Base-by-base conservation (phyloP, 495 filamentous ascomycete species). In the Chaetomium cochliodes region DNA sequence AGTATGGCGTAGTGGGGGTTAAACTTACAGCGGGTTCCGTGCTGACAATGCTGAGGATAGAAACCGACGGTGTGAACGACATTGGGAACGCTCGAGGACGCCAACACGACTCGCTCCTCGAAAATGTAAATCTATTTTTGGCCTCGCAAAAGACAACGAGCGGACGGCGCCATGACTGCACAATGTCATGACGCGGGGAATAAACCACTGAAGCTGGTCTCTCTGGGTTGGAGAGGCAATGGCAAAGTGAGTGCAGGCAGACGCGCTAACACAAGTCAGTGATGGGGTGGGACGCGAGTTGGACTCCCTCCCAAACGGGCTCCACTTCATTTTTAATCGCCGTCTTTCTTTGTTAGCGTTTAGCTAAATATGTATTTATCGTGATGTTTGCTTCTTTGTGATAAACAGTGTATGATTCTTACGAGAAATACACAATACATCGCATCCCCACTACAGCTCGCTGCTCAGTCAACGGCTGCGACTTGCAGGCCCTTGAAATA, bases 161-260 rank as follows among this genome's bases (percentile, higher is more conserved):
- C 28, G 65, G 50, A 39, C 39, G 15, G 64, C 58, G 67, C 69
- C 71, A 73, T 73, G 69, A 20, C 69, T 60, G 26, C 58, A 37
- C 60, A 64, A 15, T 41, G 52, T 68, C 67, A 73, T 71, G 56
- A 67, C 71, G 65, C 57, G 41, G 44, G 28, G 18, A 60, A 47
- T 33, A 13, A 39, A 51, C 44, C 33, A 25, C 26, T 37, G 52
- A 28, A n/a, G 9, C 6, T 18, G 30, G 18, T 16, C 20, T 41
- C 20, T 28, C 3, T 3, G 44, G 28, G 39, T 6, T 20, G 26
- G 39, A 26, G 30, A 58, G 52, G 30, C 9, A 57, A 12, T 23
- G 33, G 26, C 64, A 60, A 63, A 64, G 65, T 20, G n/a, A 30
- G 28, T 30, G 28, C 28, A 30, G 28, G 28, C 28, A 68, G 64